A percentile compares a stretch with the other conserved stretches of the same genome.
Evolutionary conservation across 345 rosid species (phyloP).

Genomic region (Camelina hispida): DNA sequence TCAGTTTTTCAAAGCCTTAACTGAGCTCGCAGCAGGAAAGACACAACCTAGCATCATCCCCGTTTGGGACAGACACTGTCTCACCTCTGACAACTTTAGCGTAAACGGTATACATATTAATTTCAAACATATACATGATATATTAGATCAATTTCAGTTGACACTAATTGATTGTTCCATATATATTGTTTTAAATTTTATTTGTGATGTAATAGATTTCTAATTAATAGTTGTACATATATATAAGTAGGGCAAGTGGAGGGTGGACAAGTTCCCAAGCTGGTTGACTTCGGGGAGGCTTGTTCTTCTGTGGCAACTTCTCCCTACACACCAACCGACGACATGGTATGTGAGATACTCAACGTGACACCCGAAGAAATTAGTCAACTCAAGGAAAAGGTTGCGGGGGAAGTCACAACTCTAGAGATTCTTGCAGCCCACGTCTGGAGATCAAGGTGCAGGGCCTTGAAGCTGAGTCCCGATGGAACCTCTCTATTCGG

Average conservation of each 20-base stretch:
- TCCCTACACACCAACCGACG: constrained; percentile 48
- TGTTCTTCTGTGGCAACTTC: constrained; percentile 46
- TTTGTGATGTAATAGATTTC: neutral
- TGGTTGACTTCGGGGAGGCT: constrained; percentile 35
- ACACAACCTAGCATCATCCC: constrained; percentile 53
- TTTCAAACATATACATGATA: too few relatives aligned
- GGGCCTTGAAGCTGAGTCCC: constrained; percentile 52
- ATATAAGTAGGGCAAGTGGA: constrained; percentile 27
- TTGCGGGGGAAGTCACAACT: constrained; percentile 49
- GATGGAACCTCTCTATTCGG: constrained; percentile 46
- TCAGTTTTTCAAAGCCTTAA: constrained; percentile 54
- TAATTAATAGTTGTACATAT: neutral
- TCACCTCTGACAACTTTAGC: constrained; percentile 37
- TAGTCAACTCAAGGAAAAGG: constrained; percentile 42
- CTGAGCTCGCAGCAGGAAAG: constrained; percentile 52
- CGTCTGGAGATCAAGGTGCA: constrained; percentile 58
- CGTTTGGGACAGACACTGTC: constrained; percentile 58
- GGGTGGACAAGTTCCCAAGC: constrained; percentile 25
- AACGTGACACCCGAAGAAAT: constrained; percentile 46
- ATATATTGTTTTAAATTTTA: neutral
- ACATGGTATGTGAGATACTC: constrained; percentile 50
- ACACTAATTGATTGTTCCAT: neutral
- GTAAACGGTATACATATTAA: constrained; percentile 25
- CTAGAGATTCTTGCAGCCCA: constrained; percentile 58
- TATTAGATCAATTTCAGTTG: neutral